phyloP scores from a whole-genome alignment of 2,329 filamentous ascomycete species.

The Penicillium thymicola region DNA sequence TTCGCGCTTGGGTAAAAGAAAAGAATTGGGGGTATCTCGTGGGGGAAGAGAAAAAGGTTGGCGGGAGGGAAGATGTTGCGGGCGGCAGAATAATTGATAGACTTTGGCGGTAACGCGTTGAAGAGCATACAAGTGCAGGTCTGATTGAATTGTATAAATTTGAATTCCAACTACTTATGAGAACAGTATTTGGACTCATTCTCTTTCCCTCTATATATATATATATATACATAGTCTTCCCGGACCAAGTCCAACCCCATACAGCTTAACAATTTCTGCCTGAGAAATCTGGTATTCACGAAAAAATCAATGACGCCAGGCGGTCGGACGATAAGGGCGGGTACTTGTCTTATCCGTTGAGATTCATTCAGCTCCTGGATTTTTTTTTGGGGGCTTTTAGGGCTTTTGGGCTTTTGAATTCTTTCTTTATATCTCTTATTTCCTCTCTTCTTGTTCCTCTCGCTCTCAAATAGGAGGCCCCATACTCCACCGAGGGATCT shows the following conservation, averaged over 20 bases:
- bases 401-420: constrained; percentile 3
- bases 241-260: neutral
- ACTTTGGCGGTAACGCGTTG: neutral
- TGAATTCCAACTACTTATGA: neutral
- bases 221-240: neutral
- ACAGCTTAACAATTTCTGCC: neutral
- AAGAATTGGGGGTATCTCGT: neutral
- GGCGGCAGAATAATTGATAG: constrained; percentile 26
- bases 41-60: neutral
- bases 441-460: neutral
- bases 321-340: constrained; percentile 24
- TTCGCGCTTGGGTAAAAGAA: neutral
- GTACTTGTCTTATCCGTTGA: constrained; percentile 18
- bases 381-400: neutral
- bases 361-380: neutral
- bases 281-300: neutral
- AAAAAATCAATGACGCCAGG: constrained; percentile 20
- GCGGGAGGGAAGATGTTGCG: constrained; percentile 8
- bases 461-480: neutral
- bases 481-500: neutral
- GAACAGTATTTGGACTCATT: too few species aligned
- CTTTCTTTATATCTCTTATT: neutral
- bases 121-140: neutral
- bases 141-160: neutral
- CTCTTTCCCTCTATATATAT: neutral